phyloP scores from a whole-genome alignment of 2,329 filamentous ascomycete genomes.

The Colletotrichum sp. region DNA sequence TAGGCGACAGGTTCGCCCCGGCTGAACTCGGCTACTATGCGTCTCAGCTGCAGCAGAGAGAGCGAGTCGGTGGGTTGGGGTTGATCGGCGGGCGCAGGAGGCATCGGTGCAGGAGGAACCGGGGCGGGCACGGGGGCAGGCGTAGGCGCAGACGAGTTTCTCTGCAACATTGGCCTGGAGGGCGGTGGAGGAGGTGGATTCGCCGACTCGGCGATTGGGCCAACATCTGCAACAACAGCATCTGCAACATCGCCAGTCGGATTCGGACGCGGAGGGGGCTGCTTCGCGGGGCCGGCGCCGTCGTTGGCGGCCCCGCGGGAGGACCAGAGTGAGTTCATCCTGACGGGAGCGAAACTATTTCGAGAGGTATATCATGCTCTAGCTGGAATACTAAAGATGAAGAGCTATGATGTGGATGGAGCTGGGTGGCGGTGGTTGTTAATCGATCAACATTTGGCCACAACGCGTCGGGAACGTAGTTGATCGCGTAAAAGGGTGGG shows the following conservation, averaged over 20 bases:
- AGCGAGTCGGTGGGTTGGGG: constrained; percentile 68
- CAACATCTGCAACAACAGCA: constrained; percentile 42
- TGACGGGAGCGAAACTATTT: constrained; percentile 22
- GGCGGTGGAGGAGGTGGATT: constrained; percentile 41
- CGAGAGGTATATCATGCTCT: constrained; percentile 7
- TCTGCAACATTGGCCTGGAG: constrained; percentile 25
- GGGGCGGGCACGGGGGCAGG: constrained; percentile 18
- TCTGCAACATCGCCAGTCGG: constrained; percentile 45
- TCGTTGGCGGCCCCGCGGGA: constrained; percentile 38
- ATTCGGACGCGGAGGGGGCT: constrained; percentile 23
- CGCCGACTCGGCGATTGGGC: constrained; percentile 32
- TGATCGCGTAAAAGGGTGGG: background rate
- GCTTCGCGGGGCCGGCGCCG: constrained; percentile 25
- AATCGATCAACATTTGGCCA: background rate
- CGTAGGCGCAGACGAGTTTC: constrained; percentile 30
- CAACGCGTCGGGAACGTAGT: background rate
- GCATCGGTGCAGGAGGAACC: constrained; percentile 24
- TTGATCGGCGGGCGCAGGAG: constrained; percentile 30
- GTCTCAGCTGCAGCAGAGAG: constrained; percentile 75
- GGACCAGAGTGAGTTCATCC: constrained; percentile 52
- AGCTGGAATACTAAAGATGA: background rate
- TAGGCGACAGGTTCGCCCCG: constrained; percentile 75
- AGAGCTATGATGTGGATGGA: background rate
- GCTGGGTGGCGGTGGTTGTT: background rate
- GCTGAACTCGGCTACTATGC: constrained; percentile 76